Evolutionary conservation across 2,329 filamentous ascomycete species (phyloP).

Genomic region (Ceratocystis destructans): DNA sequence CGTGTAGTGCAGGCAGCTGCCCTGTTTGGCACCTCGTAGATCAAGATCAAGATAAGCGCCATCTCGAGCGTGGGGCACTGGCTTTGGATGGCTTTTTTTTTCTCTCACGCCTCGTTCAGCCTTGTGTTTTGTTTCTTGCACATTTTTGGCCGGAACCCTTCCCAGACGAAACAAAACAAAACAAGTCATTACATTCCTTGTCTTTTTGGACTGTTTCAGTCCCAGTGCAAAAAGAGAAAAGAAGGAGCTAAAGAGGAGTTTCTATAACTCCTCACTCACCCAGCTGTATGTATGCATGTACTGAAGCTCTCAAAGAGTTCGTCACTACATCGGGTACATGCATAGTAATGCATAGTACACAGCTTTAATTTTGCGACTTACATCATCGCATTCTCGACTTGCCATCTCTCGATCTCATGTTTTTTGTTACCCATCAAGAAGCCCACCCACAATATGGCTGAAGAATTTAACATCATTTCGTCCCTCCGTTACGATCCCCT

Average conservation of each 20-base stretch:
- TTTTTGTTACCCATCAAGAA: neutral
- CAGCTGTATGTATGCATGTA: neutral
- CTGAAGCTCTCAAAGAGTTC: neutral
- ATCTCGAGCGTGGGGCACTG: neutral
- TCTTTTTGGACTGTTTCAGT: neutral
- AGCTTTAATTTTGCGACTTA: neutral
- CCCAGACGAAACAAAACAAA: neutral
- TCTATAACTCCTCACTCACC: too few species aligned
- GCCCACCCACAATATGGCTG: constrained; percentile 24
- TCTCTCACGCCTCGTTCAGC: neutral
- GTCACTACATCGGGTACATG: neutral
- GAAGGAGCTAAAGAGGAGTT: too few species aligned
- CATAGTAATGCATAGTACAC: neutral
- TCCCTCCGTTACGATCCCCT: constrained; percentile 57
- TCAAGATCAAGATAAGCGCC: constrained; percentile 2
- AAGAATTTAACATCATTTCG: constrained; percentile 50
- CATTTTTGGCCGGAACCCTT: neutral
- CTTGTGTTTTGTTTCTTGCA: neutral
- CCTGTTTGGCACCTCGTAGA: neutral
- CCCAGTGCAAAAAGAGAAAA: too few species aligned
- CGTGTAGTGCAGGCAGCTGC: neutral
- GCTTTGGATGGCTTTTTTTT: neutral
- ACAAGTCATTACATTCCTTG: neutral
- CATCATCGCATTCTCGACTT: neutral
- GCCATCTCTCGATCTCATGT: neutral